Evolutionary conservation across 192 early-diverging fungal species (phyloP).

Genomic region (Thamnidium elegans): DNA sequence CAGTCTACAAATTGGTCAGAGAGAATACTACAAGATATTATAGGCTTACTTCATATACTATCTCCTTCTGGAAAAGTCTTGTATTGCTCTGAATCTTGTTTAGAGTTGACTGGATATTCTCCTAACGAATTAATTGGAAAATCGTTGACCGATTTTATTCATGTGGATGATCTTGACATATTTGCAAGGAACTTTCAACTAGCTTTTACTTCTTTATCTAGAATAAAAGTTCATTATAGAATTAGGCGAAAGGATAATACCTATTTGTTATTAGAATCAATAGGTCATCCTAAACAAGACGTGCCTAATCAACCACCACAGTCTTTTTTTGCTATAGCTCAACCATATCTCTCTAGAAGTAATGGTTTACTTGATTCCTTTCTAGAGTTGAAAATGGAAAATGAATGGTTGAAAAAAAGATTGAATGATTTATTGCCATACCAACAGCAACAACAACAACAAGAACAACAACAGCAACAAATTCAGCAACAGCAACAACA

Average conservation of each 20-base stretch:
- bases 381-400: constrained; percentile 48
- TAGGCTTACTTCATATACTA: constrained; percentile 42
- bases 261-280: constrained; percentile 42
- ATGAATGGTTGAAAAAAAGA: constrained; percentile 37
- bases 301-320: constrained; percentile 1
- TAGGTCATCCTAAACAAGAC: constrained; percentile 35
- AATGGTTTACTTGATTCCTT: constrained; percentile 42
- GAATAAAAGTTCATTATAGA: constrained; percentile 41
- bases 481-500: too few species aligned
- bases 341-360: constrained; percentile 39
- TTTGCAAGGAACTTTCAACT: constrained; percentile 40
- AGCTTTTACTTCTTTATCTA: constrained; percentile 28
- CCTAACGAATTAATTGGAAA: constrained; percentile 43
- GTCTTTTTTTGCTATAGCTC: constrained; percentile 44
- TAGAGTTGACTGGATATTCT: constrained; percentile 41
- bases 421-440: constrained; percentile 12
- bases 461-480: neutral
- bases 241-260: constrained; percentile 45
- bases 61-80: constrained; percentile 39
- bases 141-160: constrained; percentile 43
- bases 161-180: constrained; percentile 45
- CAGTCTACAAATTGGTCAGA: constrained; percentile 42
- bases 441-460: neutral
- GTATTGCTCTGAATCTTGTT: constrained; percentile 46
- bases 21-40: constrained; percentile 42